A percentile compares a stretch with the other conserved stretches of the same genome.
These are phyloP conservation scores for Acacia crassicarpa DNA, from an alignment of 306 rosid genomes.

Conservation along the genomic window DNA sequence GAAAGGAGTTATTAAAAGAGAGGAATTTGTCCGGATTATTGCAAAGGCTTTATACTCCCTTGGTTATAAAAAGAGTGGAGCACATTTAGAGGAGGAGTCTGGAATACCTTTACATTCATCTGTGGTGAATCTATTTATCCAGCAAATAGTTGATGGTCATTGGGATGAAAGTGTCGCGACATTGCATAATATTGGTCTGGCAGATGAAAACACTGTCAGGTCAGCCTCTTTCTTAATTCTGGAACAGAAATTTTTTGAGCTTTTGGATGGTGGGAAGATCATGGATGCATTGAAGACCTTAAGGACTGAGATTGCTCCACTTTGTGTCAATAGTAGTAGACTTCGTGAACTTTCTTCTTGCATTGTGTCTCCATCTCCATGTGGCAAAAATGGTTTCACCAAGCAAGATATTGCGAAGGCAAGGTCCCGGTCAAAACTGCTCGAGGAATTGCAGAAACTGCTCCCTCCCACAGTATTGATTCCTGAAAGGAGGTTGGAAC, in stretches of 20 bases:
- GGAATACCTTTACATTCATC: constrained; percentile 83
- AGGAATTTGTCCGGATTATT: constrained; percentile 91
- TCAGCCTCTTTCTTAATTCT: constrained; percentile 77
- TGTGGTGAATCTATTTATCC: constrained; percentile 65
- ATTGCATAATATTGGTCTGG: constrained; percentile 65
- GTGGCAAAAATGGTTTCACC: constrained; percentile 32
- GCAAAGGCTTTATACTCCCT: constrained; percentile 92
- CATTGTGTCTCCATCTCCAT: constrained; percentile 60
- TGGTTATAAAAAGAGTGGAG: constrained; percentile 86
- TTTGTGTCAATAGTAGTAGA: constrained; percentile 54
- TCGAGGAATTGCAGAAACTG: constrained; percentile 86
- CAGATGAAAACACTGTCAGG: constrained; percentile 57
- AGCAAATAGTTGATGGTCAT: constrained; percentile 78
- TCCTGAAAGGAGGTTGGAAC: constrained; percentile 94
- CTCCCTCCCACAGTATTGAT: constrained; percentile 89
- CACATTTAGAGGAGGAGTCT: constrained; percentile 87
- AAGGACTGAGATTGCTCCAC: constrained; percentile 85
- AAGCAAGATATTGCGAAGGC: constrained; percentile 42
- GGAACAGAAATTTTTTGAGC: constrained; percentile 91
- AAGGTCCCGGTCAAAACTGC: constrained; percentile 70
- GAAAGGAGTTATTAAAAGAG: constrained; percentile 80
- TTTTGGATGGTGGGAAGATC: constrained; percentile 63
- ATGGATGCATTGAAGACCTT: constrained; percentile 84
- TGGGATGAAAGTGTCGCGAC: constrained; percentile 84
- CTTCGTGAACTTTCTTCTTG: constrained; percentile 79